Conservation (phyloP, 495 filamentous ascomycete genomes). For the Aspergillus leporis region DNA sequence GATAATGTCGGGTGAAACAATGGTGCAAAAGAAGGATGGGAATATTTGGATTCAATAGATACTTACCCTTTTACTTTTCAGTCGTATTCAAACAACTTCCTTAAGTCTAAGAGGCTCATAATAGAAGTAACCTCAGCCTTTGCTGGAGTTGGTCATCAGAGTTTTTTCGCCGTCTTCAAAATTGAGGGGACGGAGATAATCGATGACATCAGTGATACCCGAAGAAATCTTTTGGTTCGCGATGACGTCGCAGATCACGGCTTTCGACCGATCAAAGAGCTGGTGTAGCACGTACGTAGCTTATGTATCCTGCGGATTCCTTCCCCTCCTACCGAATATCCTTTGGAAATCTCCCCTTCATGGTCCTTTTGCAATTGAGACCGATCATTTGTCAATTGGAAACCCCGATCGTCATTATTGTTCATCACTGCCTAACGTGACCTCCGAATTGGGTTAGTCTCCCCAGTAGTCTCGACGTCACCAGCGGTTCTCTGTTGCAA, state of each 20-base stretch:
- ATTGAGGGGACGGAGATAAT: conserved; percentile 6
- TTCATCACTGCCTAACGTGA: conserved; percentile 15
- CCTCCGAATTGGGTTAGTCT: conserved; percentile 27
- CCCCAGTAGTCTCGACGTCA: conserved; percentile 41
- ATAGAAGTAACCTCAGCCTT: not conserved
- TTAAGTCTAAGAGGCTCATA: too few relatives aligned
- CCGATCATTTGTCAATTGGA: conserved; percentile 6
- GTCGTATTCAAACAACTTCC: too few relatives aligned
- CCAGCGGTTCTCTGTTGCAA: conserved; percentile 13
- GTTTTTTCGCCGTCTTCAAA: not conserved
- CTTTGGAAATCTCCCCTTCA: not conserved
- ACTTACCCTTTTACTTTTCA: too few relatives aligned
- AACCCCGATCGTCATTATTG: conserved; percentile 10
- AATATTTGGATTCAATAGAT: too few relatives aligned
- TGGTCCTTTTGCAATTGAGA: not conserved
- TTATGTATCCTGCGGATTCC: conserved; percentile 4
- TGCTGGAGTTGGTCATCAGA: not conserved
- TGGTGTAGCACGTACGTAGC: not conserved
- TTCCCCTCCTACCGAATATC: not conserved
- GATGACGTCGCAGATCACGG: conserved; percentile 23
- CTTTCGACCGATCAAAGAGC: not conserved
- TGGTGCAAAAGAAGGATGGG: too few relatives aligned
- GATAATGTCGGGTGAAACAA: not conserved
- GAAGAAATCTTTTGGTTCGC: not conserved
- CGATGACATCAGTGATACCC: conserved; percentile 24